A percentile compares a stretch with the other conserved stretches of the same genome.
Conservation (phyloP, 345 rosid species). For the Limnanthes douglasii region DNA sequence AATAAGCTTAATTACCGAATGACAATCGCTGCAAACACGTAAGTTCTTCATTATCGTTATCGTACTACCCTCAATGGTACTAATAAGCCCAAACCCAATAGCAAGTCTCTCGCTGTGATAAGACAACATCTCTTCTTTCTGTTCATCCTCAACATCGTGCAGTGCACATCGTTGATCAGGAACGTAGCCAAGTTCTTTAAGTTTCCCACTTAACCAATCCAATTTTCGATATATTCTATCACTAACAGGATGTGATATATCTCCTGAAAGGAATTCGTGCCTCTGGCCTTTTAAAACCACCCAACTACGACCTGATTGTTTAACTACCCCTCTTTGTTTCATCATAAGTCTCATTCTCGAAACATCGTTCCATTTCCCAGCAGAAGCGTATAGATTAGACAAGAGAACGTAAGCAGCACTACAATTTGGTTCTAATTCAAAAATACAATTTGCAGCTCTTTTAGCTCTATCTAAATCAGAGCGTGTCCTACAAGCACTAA, state of each 20-base stretch:
- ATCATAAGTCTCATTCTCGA: slow-evolving; percentile 38
- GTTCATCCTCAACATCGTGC: slow-evolving; percentile 61
- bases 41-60: slow-evolving; percentile 67
- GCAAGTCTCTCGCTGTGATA: slow-evolving; percentile 67
- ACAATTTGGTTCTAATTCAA: slow-evolving; percentile 34
- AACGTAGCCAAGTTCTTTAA: slow-evolving; percentile 42
- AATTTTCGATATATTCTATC: slow-evolving; percentile 26
- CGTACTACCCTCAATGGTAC: slow-evolving; percentile 23
- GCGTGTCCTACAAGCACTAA: slow-evolving; percentile 56
- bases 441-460: slow-evolving; percentile 34
- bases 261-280: slow-evolving; percentile 45
- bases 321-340: slow-evolving; percentile 34
- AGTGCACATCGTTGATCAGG: slow-evolving; percentile 40
- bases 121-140: slow-evolving; percentile 50
- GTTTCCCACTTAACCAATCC: slow-evolving; percentile 39
- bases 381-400: slow-evolving; percentile 54
- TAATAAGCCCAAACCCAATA: slow-evolving; percentile 33
- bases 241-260: slow-evolving; percentile 31
- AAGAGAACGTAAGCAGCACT: slow-evolving; percentile 44
- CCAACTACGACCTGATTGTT: slow-evolving; percentile 60
- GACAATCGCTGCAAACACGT: slow-evolving; percentile 62
- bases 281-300: slow-evolving; percentile 28
- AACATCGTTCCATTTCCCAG: slow-evolving; percentile 45
- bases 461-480: slow-evolving; percentile 40
- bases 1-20: slow-evolving; percentile 34